Evolutionary conservation across 2,329 filamentous ascomycete species (phyloP).

Genomic region (Beauveria caledonica): DNA sequence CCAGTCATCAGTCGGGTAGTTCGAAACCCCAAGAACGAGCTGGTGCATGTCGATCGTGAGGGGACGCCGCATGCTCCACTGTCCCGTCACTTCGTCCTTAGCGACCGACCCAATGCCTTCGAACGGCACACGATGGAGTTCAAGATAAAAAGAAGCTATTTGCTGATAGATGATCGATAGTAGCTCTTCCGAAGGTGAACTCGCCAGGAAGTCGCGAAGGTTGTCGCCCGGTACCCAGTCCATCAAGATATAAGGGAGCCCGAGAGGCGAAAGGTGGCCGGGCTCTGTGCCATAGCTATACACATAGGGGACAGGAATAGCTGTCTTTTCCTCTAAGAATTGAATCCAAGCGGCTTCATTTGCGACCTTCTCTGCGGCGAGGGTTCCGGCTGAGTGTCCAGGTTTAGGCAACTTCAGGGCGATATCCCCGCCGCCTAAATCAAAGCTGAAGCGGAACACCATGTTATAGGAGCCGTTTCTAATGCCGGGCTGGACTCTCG

Average conservation of each 20-base stretch:
- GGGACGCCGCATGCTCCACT: background rate
- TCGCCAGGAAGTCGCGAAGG: background rate
- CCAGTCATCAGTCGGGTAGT: background rate
- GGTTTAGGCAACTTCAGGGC: background rate
- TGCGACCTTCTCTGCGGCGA: background rate
- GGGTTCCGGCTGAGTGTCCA: background rate
- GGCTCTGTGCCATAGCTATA: background rate
- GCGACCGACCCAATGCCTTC: background rate
- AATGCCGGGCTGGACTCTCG: background rate
- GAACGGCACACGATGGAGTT: background rate
- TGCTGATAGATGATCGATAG: background rate
- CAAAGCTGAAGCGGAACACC: background rate
- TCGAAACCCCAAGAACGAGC: background rate
- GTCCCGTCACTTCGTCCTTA: background rate
- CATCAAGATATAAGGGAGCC: background rate
- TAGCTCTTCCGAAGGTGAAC: background rate
- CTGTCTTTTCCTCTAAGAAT: background rate
- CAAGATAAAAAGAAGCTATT: background rate
- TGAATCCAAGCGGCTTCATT: background rate
- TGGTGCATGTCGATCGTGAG: background rate
- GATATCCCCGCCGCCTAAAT: background rate
- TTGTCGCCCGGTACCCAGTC: background rate
- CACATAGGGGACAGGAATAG: background rate
- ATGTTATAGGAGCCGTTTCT: background rate
- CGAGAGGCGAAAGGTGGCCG: background rate